Evolutionary conservation across 2,329 filamentous ascomycete genomes (phyloP).

Genomic region (Sarocladium brachiariae): DNA sequence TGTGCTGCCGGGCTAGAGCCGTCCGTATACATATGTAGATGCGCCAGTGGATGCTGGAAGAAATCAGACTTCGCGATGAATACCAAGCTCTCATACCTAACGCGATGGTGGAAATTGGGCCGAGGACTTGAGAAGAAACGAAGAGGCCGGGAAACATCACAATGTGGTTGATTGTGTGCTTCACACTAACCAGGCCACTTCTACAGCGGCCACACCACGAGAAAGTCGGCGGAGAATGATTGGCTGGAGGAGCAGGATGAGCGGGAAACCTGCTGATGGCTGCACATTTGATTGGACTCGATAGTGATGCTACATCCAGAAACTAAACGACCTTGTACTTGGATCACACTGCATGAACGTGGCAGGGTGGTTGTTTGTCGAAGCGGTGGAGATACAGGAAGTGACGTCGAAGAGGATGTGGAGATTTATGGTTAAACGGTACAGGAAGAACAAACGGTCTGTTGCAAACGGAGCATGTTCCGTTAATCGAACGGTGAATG

Average conservation of each 20-base stretch:
- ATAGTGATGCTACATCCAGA: neutral
- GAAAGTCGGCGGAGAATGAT: neutral
- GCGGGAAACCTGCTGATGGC: conserved; percentile 6
- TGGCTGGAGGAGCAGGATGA: neutral
- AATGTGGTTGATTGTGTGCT: neutral
- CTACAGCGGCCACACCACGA: conserved; percentile 1
- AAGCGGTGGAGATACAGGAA: neutral
- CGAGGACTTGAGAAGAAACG: conserved; percentile 2
- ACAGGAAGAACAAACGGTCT: neutral
- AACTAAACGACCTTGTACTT: no score
- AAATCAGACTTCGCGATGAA: neutral
- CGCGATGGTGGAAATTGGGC: no score
- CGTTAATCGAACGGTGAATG: no score
- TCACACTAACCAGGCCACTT: neutral
- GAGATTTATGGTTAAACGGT: neutral
- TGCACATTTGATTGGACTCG: neutral
- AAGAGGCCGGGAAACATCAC: neutral
- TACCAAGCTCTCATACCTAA: neutral
- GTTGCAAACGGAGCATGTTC: no score
- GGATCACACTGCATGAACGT: neutral
- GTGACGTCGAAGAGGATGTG: no score
- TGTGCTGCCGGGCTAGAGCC: no score
- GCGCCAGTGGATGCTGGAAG: neutral
- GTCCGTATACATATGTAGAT: neutral
- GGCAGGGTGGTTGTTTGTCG: neutral